Conservation (phyloP, 2,329 filamentous ascomycete species). For the Zopfia rhizophila region DNA sequence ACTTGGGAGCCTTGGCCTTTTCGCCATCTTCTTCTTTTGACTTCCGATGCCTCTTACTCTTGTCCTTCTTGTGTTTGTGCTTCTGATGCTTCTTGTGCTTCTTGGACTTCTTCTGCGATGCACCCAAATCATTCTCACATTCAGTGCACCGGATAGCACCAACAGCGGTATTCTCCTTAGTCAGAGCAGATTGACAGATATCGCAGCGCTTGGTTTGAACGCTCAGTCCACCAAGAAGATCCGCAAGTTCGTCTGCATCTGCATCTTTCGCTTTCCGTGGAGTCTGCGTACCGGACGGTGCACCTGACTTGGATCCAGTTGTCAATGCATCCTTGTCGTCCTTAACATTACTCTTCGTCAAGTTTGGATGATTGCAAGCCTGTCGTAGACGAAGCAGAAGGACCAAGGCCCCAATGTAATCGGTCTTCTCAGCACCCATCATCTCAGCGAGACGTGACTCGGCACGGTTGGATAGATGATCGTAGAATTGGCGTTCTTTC, state of each 20-base stretch:
- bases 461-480: slow-evolving; percentile 82
- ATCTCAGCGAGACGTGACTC: slow-evolving; percentile 88
- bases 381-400: slow-evolving; percentile 90
- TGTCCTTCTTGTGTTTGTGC: slow-evolving; percentile 41
- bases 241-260: slow-evolving; percentile 84
- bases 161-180: slow-evolving; percentile 62
- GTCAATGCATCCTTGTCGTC: slow-evolving; percentile 88
- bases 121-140: slow-evolving; percentile 79
- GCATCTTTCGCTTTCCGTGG: slow-evolving; percentile 59
- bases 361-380: slow-evolving; percentile 91
- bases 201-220: slow-evolving; percentile 83
- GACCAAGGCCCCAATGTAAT: slow-evolving; percentile 94
- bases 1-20: slow-evolving; percentile 30
- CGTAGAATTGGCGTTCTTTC: slow-evolving; percentile 86
- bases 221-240: slow-evolving; percentile 85
- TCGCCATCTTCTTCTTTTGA: slow-evolving; percentile 45
- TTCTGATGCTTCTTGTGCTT: slow-evolving; percentile 59
- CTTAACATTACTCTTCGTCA: slow-evolving; percentile 85
- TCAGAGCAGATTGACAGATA: slow-evolving; percentile 79
- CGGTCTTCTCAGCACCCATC: slow-evolving; percentile 81
- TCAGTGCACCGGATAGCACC: slow-evolving; percentile 73
- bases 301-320: slow-evolving; percentile 64
- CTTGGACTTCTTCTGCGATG: slow-evolving; percentile 55
- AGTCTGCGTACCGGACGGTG: slow-evolving; percentile 46
- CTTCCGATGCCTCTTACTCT: slow-evolving; percentile 35